Percentiles rank a stretch among this genome's conserved stretches.
Conservation (phyloP, 768 basidiomycete species). For the Suillus subaureus region DNA sequence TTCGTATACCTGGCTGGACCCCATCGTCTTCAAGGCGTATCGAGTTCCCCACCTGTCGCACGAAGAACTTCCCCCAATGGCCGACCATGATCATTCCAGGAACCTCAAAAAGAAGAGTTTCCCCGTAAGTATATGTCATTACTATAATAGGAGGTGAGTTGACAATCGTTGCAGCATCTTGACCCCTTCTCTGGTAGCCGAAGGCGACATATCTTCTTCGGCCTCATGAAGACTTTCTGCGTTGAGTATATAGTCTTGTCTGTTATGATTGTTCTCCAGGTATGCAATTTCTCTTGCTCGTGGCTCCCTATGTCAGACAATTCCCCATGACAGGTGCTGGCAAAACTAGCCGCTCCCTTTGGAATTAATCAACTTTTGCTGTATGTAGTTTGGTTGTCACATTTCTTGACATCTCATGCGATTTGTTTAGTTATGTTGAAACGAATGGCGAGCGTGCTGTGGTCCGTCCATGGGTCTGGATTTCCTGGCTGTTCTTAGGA, state of each 20-base stretch:
- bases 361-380: constrained; percentile 34
- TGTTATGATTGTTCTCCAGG: constrained; percentile 12
- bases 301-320: neutral
- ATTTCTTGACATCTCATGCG: neutral
- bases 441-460: constrained; percentile 46
- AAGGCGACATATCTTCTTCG: constrained; percentile 19
- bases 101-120: constrained; percentile 37
- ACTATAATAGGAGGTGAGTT: neutral
- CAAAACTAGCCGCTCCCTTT: constrained; percentile 30
- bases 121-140: constrained; percentile 25
- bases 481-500: constrained; percentile 51
- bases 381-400: constrained; percentile 17
- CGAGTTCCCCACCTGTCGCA: constrained; percentile 45
- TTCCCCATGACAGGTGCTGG: constrained; percentile 15
- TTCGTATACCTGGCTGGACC: constrained; percentile 57
- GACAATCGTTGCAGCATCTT: constrained; percentile 23
- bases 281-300: neutral
- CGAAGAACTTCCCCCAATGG: constrained; percentile 47
- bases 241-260: constrained; percentile 12
- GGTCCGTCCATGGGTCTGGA: constrained; percentile 73
- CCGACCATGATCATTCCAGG: constrained; percentile 46
- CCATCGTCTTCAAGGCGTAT: constrained; percentile 46
- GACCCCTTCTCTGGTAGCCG: constrained; percentile 23
- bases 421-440: constrained; percentile 59
- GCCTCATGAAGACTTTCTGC: constrained; percentile 18